A percentile compares a stretch with the other conserved stretches of the same genome.
phyloP scores from a whole-genome alignment of 371 early-diverging fungal genomes.

The Mortierella sp. region DNA sequence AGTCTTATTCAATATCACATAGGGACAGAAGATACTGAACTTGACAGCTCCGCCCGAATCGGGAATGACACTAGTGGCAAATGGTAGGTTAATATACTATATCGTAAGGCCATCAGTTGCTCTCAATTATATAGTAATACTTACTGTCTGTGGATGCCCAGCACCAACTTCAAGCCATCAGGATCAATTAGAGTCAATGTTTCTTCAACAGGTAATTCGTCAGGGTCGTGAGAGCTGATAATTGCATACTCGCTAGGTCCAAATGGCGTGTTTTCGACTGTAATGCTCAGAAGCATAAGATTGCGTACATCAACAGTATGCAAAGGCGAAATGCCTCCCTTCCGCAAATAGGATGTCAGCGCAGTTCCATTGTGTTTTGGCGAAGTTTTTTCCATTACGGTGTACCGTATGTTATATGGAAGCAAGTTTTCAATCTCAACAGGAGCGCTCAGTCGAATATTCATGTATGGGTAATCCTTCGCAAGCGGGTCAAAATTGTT shows the following conservation, averaged over 20 bases:
- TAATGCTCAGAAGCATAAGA: conserved; percentile 81
- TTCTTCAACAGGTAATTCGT: conserved; percentile 78
- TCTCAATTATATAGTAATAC: conserved; percentile 18
- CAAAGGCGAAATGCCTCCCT: conserved; percentile 82
- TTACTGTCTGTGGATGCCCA: conserved; percentile 79
- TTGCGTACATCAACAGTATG: conserved; percentile 91
- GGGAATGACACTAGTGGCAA: conserved; percentile 62
- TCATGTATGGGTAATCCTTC: conserved; percentile 86
- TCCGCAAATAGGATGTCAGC: conserved; percentile 70
- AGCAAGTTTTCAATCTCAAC: conserved; percentile 96
- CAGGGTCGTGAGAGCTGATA: conserved; percentile 82
- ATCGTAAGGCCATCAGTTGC: neutral
- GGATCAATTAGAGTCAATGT: conserved; percentile 75
- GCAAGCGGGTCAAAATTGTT: conserved; percentile 67
- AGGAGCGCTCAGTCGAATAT: conserved; percentile 88
- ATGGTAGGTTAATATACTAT: neutral
- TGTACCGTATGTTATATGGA: conserved; percentile 88
- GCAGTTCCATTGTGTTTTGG: conserved; percentile 69
- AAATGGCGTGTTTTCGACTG: conserved; percentile 83
- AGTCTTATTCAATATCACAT: conserved; percentile 94
- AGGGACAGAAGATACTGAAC: conserved; percentile 76
- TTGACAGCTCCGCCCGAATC: conserved; percentile 78
- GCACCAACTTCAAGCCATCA: conserved; percentile 72
- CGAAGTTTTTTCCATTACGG: conserved; percentile 76
- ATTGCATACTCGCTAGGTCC: conserved; percentile 85